Base-by-base conservation (phyloP, 345 rosid genomes). In the Lumnitzera littorea region DNA sequence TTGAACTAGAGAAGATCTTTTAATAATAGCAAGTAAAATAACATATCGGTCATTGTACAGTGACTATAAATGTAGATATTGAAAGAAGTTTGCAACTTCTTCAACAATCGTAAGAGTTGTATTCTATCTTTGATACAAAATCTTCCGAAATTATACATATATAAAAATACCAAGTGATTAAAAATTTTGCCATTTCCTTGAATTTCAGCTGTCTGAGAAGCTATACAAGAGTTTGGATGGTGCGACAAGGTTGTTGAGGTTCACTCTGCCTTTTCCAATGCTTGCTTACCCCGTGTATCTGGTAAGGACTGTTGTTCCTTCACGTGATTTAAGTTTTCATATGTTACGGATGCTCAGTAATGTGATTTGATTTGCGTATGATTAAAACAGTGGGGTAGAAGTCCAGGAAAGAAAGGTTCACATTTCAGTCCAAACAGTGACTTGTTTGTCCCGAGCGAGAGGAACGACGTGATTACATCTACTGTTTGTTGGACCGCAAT, bases 261-360 rank as follows among this genome's bases (percentile, higher is more conserved):
- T 89, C 82, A 85, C 82, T 15, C 57, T 89, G 74, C 98, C 96
- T 27, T 88, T 91, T 50, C 95, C 96, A 25, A 69, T 91, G 84
- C 80, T 91, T 23, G 96, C 98, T n/a, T 91, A 79, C 71, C 98
- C 98, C 69, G 17, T 91, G 72, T 91, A 91, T 76, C 79, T 91
- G 90, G 96, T 91, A 65, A 82, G 74, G 12, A 7, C 24, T 7
- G 3, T 27, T 29, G n/a, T 53, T 12, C 50, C 60, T 9, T 14
- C 43, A 46, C 41, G 46, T 46, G 53, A 2, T 12, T 48, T 53
- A 29, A 46, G n/a, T 36, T 17, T 17, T 62, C 13, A 20, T 57
- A 43, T 51, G 49, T 50, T 48, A 67, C 48, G 64, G 52, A 51
- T 63, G 24, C 55, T 16, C 54, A 24, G 2, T 58, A 15, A 24